Conservation (phyloP, 2,329 filamentous ascomycete species). For the Fusarium sp. region DNA sequence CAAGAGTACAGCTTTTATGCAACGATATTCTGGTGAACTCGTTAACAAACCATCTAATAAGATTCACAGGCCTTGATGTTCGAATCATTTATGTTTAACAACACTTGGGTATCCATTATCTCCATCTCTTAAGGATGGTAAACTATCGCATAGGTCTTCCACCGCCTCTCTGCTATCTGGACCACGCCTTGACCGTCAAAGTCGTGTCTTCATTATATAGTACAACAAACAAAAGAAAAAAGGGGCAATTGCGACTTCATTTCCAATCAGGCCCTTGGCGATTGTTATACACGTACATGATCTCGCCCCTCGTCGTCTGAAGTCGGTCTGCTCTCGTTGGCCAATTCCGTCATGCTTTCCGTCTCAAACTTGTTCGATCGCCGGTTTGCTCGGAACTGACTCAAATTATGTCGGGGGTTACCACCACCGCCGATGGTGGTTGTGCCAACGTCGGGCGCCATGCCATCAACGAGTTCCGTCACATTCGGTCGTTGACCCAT, state of each 20-base stretch:
- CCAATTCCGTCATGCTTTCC: constrained; percentile 68
- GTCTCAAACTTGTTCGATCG: constrained; percentile 60
- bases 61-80: constrained; percentile 6
- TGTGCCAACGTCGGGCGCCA: constrained; percentile 33
- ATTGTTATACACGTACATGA: constrained; percentile 25
- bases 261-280: constrained; percentile 1
- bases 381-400: constrained; percentile 54
- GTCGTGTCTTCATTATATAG: constrained; percentile 36
- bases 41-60: background rate
- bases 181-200: constrained; percentile 14
- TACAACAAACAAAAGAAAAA: constrained; percentile 27
- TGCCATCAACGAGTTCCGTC: constrained; percentile 54
- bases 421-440: constrained; percentile 1
- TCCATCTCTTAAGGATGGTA: constrained; percentile 14
- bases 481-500: constrained; percentile 50
- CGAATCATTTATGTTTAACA: constrained; percentile 15
- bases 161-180: constrained; percentile 10
- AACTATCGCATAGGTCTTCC: constrained; percentile 1
- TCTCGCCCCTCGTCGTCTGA: constrained; percentile 54
- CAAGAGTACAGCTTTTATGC: too few species aligned
- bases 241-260: constrained; percentile 6
- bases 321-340: constrained; percentile 55
- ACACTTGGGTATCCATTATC: constrained; percentile 39
- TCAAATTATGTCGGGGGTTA: constrained; percentile 42
- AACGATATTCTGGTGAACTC: background rate